Conservation (phyloP, 2,329 filamentous ascomycete species). For the Fusarium sp. region DNA sequence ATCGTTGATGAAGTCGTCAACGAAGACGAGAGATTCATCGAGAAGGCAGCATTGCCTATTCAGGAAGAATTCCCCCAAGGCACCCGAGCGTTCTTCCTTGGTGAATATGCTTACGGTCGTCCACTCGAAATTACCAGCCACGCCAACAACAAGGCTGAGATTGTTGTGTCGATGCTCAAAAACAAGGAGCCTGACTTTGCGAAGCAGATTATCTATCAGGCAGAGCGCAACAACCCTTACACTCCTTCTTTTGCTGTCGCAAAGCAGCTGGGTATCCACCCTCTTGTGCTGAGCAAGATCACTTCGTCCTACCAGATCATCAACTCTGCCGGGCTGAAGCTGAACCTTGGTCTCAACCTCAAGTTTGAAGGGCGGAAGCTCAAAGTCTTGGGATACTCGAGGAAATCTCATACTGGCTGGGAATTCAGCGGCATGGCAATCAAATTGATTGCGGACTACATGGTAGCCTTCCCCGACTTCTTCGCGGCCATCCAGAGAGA, state of each 20-base stretch:
- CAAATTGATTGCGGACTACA: slow-evolving; percentile 86
- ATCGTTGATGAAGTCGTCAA: slow-evolving; percentile 92
- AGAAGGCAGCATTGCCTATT: slow-evolving; percentile 88
- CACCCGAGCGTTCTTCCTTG: slow-evolving; percentile 91
- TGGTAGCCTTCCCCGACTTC: slow-evolving; percentile 95
- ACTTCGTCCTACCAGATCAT: slow-evolving; percentile 93
- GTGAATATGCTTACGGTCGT: slow-evolving; percentile 92
- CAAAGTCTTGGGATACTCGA: slow-evolving; percentile 96
- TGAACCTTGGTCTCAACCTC: slow-evolving; percentile 94
- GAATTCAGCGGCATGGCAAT: slow-evolving; percentile 93
- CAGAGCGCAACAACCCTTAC: slow-evolving; percentile 82
- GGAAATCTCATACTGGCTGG: slow-evolving; percentile 90
- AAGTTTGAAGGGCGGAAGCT: slow-evolving; percentile 97
- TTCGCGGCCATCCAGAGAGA: slow-evolving; percentile 90
- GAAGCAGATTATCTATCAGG: slow-evolving; percentile 77
- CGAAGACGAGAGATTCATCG: slow-evolving; percentile 93
- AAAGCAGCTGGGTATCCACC: slow-evolving; percentile 84
- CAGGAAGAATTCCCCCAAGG: slow-evolving; percentile 91
- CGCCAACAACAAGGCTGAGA: slow-evolving; percentile 80
- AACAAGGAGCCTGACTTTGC: slow-evolving; percentile 87
- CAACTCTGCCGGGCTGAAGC: slow-evolving; percentile 81
- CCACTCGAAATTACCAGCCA: slow-evolving; percentile 88
- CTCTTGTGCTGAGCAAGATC: slow-evolving; percentile 93
- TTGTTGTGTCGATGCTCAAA: slow-evolving; percentile 82
- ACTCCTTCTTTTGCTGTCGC: slow-evolving; percentile 92